Evolutionary conservation across 169 alveolate genomes (phyloP).

Genomic region (Cyclospora cayetanensis): DNA sequence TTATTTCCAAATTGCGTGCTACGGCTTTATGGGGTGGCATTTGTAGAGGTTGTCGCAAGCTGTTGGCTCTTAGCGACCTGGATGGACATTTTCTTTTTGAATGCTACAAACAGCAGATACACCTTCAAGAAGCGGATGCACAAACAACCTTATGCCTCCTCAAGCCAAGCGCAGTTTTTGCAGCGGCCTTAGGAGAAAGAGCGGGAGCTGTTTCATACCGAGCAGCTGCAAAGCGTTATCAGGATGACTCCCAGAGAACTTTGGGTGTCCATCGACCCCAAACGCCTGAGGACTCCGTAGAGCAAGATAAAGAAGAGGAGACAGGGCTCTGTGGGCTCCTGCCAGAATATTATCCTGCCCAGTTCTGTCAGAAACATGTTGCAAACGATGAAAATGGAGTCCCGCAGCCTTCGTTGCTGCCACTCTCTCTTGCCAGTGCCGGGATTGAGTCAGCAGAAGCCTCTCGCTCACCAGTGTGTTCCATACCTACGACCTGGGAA

Average conservation of each 20-base stretch:
- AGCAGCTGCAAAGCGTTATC: neutral
- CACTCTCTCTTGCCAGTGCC: too few species aligned
- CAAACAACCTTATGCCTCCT: neutral
- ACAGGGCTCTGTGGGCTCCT: too few species aligned
- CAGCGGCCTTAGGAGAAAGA: neutral
- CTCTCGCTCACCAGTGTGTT: neutral
- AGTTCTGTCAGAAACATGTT: too few species aligned
- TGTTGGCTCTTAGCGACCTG: slow-evolving; percentile 54
- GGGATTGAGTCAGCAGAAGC: too few species aligned
- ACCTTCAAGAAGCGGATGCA: slow-evolving; percentile 12
- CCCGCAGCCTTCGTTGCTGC: too few species aligned
- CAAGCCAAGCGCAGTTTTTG: slow-evolving; percentile 27
- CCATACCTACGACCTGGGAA: neutral
- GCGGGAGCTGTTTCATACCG: neutral
- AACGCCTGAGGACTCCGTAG: too few species aligned
- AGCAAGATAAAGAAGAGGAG: too few species aligned
- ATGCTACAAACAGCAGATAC: neutral
- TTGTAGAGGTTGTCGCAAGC: neutral
- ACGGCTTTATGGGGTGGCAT: neutral
- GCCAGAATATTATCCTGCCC: too few species aligned
- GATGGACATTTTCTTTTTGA: slow-evolving; percentile 56
- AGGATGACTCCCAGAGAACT: too few species aligned
- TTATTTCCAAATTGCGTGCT: neutral
- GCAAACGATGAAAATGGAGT: too few species aligned
- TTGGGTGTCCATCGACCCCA: too few species aligned